Evolutionary conservation across 805 yeast species (phyloP).

Genomic region (Tetrapisispora namnaoensis): DNA sequence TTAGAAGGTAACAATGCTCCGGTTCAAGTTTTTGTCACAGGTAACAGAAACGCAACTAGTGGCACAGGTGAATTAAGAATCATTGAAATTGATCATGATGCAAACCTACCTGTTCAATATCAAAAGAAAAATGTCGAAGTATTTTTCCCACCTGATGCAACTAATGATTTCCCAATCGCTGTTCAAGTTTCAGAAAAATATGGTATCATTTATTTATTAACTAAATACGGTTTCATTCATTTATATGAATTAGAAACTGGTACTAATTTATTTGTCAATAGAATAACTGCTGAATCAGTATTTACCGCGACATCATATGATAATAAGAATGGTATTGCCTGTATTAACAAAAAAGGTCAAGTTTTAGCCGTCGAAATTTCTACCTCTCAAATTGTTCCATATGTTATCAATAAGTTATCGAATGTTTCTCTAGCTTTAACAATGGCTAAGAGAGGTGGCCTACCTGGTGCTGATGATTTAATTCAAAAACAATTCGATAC

Average conservation of each 20-base stretch:
- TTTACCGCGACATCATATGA: slow-evolving; percentile 77
- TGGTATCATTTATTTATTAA: slow-evolving; percentile 80
- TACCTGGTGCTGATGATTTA: slow-evolving; percentile 93
- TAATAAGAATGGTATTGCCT: slow-evolving; percentile 71
- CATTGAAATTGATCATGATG: slow-evolving; percentile 92
- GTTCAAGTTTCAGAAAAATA: slow-evolving; percentile 76
- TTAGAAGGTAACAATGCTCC: slow-evolving; percentile 62
- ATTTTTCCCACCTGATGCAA: slow-evolving; percentile 93
- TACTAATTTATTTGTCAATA: slow-evolving; percentile 83
- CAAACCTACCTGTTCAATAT: slow-evolving; percentile 63
- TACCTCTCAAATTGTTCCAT: slow-evolving; percentile 76
- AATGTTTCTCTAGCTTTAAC: slow-evolving; percentile 81
- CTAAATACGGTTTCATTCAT: slow-evolving; percentile 95
- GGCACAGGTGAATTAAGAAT: slow-evolving; percentile 79
- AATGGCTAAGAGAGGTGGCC: slow-evolving; percentile 81
- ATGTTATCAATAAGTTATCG: slow-evolving; percentile 74
- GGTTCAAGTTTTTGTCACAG: slow-evolving; percentile 86
- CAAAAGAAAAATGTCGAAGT: slow-evolving; percentile 85
- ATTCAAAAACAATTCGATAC: slow-evolving; percentile 88
- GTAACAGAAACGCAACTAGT: slow-evolving; percentile 70
- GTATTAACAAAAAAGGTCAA: slow-evolving; percentile 92
- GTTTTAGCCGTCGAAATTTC: slow-evolving; percentile 87
- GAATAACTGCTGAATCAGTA: slow-evolving; percentile 92
- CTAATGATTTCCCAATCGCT: slow-evolving; percentile 92
- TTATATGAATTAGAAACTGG: slow-evolving; percentile 91